Conservation (phyloP, 2,329 filamentous ascomycete genomes). For the Fusarium nanum region DNA sequence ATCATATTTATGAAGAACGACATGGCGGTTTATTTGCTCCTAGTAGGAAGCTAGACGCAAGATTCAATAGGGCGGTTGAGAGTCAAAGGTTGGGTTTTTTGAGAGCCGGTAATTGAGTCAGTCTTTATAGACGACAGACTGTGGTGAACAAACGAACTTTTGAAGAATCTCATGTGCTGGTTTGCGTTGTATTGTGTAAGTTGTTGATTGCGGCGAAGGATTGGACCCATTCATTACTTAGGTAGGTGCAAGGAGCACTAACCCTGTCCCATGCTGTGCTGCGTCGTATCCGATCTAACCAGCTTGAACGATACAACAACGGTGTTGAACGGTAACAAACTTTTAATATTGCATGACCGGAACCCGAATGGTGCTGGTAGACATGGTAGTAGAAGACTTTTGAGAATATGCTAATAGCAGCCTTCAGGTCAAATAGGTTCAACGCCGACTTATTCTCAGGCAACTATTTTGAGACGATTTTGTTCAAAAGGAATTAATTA, state of each 20-base stretch:
- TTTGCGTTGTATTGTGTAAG: background rate
- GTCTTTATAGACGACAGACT: background rate
- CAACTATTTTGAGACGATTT: too few relatives aligned
- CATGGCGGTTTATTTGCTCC: background rate
- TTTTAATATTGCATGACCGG: background rate
- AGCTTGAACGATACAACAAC: background rate
- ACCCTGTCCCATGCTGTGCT: background rate
- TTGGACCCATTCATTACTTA: background rate
- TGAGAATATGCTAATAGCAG: background rate
- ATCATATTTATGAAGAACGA: constrained; percentile 17
- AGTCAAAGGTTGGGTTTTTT: too few relatives aligned
- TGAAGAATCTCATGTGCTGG: background rate
- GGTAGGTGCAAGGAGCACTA: background rate
- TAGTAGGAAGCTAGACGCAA: background rate
- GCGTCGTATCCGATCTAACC: background rate
- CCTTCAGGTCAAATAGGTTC: background rate
- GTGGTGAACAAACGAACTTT: background rate
- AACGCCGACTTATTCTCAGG: too few relatives aligned
- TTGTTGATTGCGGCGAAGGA: background rate
- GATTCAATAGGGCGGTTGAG: background rate
- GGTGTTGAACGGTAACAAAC: background rate
- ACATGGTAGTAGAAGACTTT: background rate
- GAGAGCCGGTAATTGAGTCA: background rate
- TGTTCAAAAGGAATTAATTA: background rate
- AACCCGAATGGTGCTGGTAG: background rate